Percentiles rank a stretch among this genome's conserved stretches.
Evolutionary conservation across 2,329 filamentous ascomycete genomes (phyloP).

Genomic region (Blastomyces gilchristii): DNA sequence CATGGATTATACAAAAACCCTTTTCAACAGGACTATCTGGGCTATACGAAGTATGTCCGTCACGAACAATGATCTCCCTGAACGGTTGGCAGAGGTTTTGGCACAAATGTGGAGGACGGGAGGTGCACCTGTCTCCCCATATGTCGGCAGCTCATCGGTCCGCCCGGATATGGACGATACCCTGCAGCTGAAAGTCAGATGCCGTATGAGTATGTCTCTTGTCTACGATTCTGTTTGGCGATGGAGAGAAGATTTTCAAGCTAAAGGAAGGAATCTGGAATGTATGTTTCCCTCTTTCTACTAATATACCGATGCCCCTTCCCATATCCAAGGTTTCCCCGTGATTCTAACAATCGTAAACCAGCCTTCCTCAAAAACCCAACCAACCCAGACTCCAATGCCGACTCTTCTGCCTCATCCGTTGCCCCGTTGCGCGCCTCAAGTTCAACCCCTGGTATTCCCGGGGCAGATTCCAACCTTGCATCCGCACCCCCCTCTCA

Average conservation of each 20-base stretch:
- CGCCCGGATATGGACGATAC: conserved; percentile 32
- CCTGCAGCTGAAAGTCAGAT: conserved; percentile 54
- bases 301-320: conserved; percentile 10
- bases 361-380: conserved; percentile 67
- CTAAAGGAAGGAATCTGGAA: conserved; percentile 61
- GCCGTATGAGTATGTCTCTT: conserved; percentile 57
- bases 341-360: conserved; percentile 21
- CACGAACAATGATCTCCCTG: conserved; percentile 52
- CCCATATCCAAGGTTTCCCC: conserved; percentile 1
- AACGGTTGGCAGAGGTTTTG: conserved; percentile 54
- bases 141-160: conserved; percentile 17
- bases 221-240: conserved; percentile 59
- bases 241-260: conserved; percentile 57
- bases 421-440: conserved; percentile 35
- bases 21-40: conserved; percentile 51
- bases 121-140: conserved; percentile 20
- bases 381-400: conserved; percentile 70
- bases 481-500: conserved; percentile 30
- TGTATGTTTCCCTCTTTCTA: conserved; percentile 42
- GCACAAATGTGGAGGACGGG: conserved; percentile 54
- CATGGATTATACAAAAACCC: conserved; percentile 43
- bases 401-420: conserved; percentile 58
- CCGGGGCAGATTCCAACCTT: conserved; percentile 34
- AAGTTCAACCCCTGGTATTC: conserved; percentile 26
- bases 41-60: conserved; percentile 52